Evolutionary conservation across 148 eudicot species (phyloP).

Genomic region (Camellia sinensis): DNA sequence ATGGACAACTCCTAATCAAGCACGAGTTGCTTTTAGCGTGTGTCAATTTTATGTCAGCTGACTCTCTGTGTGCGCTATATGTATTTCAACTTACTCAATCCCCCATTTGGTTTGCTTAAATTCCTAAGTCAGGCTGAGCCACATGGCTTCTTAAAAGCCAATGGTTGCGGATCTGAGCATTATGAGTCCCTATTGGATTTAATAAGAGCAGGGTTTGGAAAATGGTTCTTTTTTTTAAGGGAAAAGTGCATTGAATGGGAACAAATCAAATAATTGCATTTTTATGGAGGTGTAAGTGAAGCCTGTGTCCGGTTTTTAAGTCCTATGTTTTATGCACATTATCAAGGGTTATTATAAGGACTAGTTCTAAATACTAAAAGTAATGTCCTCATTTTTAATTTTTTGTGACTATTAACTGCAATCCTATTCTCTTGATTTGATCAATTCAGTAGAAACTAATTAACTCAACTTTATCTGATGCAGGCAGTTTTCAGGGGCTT

Average conservation of each 20-base stretch:
- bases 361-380: background rate
- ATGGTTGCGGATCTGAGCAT: background rate
- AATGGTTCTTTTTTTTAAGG: background rate
- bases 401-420: background rate
- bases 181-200: background rate
- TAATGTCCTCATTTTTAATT: background rate
- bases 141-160: background rate
- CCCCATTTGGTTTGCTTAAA: conserved; percentile 1
- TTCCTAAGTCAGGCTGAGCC: background rate
- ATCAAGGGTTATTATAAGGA: background rate
- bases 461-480: background rate
- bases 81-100: background rate
- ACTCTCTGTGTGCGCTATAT: background rate
- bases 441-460: background rate
- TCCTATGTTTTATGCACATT: background rate
- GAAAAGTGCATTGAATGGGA: no score
- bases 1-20: background rate
- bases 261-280: no score
- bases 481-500: conserved; percentile 80
- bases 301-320: no score
- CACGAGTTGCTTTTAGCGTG: background rate
- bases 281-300: no score
- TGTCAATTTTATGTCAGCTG: background rate
- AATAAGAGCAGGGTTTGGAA: background rate
- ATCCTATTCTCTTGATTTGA: background rate